Percentiles rank a stretch among this genome's conserved stretches.
phyloP scores from a whole-genome alignment of 331 rosid species.

The Cucumis variabilis region DNA sequence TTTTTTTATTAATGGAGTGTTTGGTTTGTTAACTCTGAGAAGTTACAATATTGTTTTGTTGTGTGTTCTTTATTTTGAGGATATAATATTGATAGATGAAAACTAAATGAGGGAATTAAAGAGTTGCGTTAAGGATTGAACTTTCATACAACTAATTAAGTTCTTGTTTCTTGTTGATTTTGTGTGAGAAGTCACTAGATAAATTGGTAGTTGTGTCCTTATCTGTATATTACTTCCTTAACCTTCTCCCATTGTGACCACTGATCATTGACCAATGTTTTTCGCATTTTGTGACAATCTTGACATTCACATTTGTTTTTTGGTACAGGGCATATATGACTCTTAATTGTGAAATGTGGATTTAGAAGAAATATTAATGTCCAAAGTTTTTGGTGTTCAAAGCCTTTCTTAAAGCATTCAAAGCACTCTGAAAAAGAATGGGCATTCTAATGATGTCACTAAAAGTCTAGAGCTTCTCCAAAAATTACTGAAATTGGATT shows the following conservation, averaged over 20 bases:
- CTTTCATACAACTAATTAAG: not conserved
- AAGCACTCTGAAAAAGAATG: slow-evolving; percentile 85
- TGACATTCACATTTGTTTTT: slow-evolving; percentile 30
- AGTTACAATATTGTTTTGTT: not conserved
- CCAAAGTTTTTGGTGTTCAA: slow-evolving; percentile 23
- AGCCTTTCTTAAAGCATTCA: slow-evolving; percentile 69
- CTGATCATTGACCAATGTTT: not conserved
- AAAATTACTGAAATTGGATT: slow-evolving; percentile 76
- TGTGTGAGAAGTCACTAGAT: not conserved
- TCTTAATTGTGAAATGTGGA: slow-evolving; percentile 59
- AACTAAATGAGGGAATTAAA: not conserved
- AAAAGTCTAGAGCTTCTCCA: slow-evolving; percentile 75
- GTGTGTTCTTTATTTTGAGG: slow-evolving; percentile 5
- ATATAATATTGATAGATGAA: not conserved
- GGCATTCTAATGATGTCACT: slow-evolving; percentile 78
- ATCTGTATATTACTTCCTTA: not conserved
- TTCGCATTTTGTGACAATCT: slow-evolving; percentile 12
- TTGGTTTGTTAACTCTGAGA: too few relatives aligned
- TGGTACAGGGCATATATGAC: too few relatives aligned
- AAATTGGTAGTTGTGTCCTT: too few relatives aligned
- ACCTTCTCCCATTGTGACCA: not conserved
- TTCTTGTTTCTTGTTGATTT: not conserved
- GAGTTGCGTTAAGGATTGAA: not conserved
- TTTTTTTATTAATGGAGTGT: not conserved
- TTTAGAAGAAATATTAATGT: slow-evolving; percentile 28